Evolutionary conservation across 306 rosid species (phyloP).

Genomic region (Astragalus membranaceus): DNA sequence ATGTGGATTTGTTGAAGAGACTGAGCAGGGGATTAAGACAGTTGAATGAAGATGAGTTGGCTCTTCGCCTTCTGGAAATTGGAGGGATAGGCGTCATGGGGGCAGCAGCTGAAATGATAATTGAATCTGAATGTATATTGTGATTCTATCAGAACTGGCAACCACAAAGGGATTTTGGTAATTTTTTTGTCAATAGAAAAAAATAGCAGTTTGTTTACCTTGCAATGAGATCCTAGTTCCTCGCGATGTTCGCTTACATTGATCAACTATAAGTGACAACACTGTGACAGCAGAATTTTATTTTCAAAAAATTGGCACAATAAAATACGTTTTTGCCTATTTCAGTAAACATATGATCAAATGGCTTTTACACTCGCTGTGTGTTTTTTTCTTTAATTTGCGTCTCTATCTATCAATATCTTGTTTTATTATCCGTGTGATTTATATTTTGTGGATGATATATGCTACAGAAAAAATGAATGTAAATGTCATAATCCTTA

Average conservation of each 20-base stretch:
- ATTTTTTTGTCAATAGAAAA: not conserved
- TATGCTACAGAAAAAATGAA: not conserved
- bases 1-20: conserved; percentile 56
- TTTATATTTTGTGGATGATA: not conserved
- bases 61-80: conserved; percentile 61
- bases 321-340: not conserved
- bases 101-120: conserved; percentile 67
- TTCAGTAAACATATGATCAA: not conserved
- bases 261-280: not conserved
- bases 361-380: not conserved
- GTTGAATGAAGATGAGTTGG: conserved; percentile 70
- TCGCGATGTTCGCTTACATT: not conserved
- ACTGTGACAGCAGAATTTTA: not conserved
- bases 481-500: not conserved
- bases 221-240: not conserved
- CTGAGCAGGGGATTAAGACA: conserved; percentile 59
- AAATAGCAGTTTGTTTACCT: not conserved
- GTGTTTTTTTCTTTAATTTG: not conserved
- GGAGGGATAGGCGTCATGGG: conserved; percentile 80
- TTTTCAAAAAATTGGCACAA: not conserved
- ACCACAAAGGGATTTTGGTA: not conserved
- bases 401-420: not conserved
- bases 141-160: conserved; percentile 15
- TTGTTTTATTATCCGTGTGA: not conserved
- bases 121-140: conserved; percentile 32